Base-by-base conservation (phyloP, 306 rosid genomes). In the Medicago arabica region DNA sequence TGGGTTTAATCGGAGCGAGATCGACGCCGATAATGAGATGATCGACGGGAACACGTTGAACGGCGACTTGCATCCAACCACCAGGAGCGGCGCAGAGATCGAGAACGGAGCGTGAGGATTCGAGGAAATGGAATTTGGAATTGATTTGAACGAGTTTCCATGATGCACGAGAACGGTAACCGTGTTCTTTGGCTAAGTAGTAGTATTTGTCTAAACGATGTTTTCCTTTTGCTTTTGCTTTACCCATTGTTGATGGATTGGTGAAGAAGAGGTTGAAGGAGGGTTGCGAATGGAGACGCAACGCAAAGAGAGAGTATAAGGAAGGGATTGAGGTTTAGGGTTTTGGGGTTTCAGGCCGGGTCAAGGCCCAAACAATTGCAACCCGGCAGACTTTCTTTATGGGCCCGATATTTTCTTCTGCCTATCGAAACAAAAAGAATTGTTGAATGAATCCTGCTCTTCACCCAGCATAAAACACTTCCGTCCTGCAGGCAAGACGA, bases 61-160 rank as follows among this genome's bases (percentile, higher is more conserved):
- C 96, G 5, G 97, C 97, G 8, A 92, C 92, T 77, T 95, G 98
- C 97, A 95, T 92, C 98, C 98, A 95, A 0, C 98, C 98, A 0
- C 98, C 98, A 5, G 97, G 98, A 36, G 98, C 98, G 70, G 98
- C 98, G 79, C 98, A 95, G 78, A 95, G 98, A 69, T 95, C 98
- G 84, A 95, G 98, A 41, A 95, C 96, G 81, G 93, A 72, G 68
- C 78, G 94, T 11, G 97, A 76, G 10, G 97, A 90, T 9, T 86
- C 93, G 53, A 95, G 97, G 75, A 95, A 90, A 34, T 23, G 25
- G 79, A 77, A 88, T 68, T 89, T 92, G 77, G 84, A 57, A 41
- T 95, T 91, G 72, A 95, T 95, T 86, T 95, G 98, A 8, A 88
- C 78, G 2, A 95, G 92, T 86, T 95, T 95, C 96, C 93, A 95